A percentile compares a stretch with the other conserved stretches of the same genome.
These are phyloP conservation scores for Rhizodiscina lignyota DNA, from an alignment of 495 filamentous ascomycete genomes.

Conservation along the genomic window DNA sequence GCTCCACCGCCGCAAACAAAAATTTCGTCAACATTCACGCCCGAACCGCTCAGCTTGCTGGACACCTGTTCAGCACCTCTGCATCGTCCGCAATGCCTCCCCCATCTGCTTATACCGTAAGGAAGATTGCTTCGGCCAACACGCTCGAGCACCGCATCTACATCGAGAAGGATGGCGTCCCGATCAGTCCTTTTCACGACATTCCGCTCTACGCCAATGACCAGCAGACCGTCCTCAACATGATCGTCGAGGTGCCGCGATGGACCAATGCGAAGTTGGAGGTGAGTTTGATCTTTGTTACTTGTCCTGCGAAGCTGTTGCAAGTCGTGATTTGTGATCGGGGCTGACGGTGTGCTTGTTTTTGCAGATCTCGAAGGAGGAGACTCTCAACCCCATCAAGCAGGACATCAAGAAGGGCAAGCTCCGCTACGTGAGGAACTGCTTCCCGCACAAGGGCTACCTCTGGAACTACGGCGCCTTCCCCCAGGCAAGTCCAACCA, in stretches of 20 bases:
- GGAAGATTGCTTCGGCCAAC: constrained; percentile 79
- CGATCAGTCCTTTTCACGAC: constrained; percentile 93
- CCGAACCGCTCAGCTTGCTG: constrained; percentile 19
- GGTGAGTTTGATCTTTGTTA: constrained; percentile 33
- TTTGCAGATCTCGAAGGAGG: constrained; percentile 83
- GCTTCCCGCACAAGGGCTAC: constrained; percentile 99
- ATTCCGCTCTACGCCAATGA: constrained; percentile 93
- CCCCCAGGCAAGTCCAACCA: constrained; percentile 53
- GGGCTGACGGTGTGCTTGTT: constrained; percentile 1
- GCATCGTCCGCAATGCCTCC: constrained; percentile 22
- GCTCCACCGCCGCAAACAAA: constrained; percentile 5
- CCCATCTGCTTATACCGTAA: constrained; percentile 41
- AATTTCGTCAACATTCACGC: constrained; percentile 13
- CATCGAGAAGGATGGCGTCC: constrained; percentile 92
- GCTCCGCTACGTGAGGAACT: constrained; percentile 97
- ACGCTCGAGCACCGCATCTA: constrained; percentile 95
- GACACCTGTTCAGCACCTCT: constrained; percentile 10
- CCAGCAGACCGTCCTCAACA: constrained; percentile 89
- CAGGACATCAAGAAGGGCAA: constrained; percentile 80
- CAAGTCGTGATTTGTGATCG: neutral
- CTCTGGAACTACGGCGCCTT: constrained; percentile 99
- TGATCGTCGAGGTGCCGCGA: constrained; percentile 97
- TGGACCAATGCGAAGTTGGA: constrained; percentile 99
- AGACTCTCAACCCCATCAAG: constrained; percentile 94
- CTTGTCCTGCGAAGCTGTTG: neutral